Evolutionary conservation across 345 rosid genomes (phyloP).

Genomic region (Lepidium sativum): DNA sequence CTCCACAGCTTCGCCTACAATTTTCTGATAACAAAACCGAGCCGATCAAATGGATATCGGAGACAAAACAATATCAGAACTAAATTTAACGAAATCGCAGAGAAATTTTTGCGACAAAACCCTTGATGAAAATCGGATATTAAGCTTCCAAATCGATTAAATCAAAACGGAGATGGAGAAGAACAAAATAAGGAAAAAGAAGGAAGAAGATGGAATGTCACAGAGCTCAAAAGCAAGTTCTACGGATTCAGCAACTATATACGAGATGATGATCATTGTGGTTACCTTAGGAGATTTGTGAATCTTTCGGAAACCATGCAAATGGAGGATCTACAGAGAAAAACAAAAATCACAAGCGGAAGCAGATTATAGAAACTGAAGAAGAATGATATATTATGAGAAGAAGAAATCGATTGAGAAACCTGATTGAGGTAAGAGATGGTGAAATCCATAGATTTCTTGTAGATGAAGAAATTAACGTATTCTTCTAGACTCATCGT

Average conservation of each 20-base stretch:
- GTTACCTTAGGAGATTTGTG: slow-evolving; percentile 9
- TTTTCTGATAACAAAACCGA: slow-evolving; percentile 4
- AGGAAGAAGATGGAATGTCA: not conserved
- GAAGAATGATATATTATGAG: no score
- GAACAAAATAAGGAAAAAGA: not conserved
- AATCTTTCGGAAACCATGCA: slow-evolving; percentile 22
- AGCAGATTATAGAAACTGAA: not conserved
- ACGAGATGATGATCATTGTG: not conserved
- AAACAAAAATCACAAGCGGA: not conserved
- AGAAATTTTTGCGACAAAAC: not conserved
- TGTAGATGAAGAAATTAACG: slow-evolving; percentile 8
- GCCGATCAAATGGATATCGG: not conserved
- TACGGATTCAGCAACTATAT: not conserved
- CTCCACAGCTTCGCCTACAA: slow-evolving; percentile 6
- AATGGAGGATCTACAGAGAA: slow-evolving; percentile 10
- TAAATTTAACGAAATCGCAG: not conserved
- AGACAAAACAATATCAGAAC: not conserved
- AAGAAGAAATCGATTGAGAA: not conserved
- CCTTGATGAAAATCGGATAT: not conserved
- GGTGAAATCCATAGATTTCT: not conserved
- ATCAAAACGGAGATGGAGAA: not conserved
- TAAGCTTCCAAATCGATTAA: not conserved
- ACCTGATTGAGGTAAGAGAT: slow-evolving; percentile 29
- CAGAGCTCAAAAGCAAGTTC: not conserved
- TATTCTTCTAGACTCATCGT: slow-evolving; percentile 23